Evolutionary conservation across 2,329 filamentous ascomycete genomes (phyloP).

Genomic region (Akanthomyces lecanii): DNA sequence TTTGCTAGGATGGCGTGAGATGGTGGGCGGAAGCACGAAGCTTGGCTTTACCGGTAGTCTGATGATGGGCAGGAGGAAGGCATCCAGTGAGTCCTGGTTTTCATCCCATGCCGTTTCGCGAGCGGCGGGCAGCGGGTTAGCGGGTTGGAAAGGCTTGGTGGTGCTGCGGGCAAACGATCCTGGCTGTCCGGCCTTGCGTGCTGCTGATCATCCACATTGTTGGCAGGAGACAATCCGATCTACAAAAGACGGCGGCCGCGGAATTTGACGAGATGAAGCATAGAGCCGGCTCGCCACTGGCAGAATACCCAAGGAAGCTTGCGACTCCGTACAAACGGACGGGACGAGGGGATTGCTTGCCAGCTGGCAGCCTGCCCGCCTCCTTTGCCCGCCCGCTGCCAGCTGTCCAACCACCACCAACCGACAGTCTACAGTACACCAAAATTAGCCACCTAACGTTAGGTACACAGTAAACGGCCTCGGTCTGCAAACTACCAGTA

Average conservation of each 20-base stretch:
- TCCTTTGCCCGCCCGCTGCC: neutral
- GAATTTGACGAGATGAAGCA: neutral
- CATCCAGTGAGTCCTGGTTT: neutral
- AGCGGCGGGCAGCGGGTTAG: neutral
- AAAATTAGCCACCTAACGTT: too few relatives aligned
- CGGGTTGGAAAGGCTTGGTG: neutral
- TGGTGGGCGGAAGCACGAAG: neutral
- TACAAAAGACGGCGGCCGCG: neutral
- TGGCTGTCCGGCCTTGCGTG: slow-evolving; percentile 1
- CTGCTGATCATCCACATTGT: slow-evolving; percentile 13
- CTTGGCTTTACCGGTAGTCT: neutral
- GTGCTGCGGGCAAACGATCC: neutral
- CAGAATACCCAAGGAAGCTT: neutral
- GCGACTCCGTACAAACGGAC: neutral
- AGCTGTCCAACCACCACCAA: neutral
- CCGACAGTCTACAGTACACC: too few relatives aligned
- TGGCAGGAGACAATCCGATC: slow-evolving; percentile 11
- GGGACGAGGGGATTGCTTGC: neutral
- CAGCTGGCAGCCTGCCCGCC: neutral
- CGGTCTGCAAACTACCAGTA: neutral
- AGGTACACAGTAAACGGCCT: neutral
- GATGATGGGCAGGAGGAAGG: neutral
- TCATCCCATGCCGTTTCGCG: neutral
- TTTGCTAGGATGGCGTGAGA: neutral
- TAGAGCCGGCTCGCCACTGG: neutral